Conservation (phyloP, 805 yeast species). For the Tetrapisispora pingtungensis region DNA sequence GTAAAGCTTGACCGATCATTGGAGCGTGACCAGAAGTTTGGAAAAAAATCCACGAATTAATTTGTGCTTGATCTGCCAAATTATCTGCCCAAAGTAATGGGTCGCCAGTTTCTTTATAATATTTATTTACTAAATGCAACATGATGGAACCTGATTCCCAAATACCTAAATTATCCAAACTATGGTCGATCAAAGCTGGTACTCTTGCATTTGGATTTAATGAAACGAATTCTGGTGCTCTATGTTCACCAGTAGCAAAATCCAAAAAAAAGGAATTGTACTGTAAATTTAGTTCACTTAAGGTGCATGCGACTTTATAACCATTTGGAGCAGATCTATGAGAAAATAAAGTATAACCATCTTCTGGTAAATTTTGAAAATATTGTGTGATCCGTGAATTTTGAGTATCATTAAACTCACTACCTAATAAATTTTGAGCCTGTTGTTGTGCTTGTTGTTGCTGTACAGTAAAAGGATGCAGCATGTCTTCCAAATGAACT, state of each 20-base stretch:
- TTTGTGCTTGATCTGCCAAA: constrained; percentile 70
- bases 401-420: constrained; percentile 29
- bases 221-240: constrained; percentile 89
- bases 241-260: constrained; percentile 80
- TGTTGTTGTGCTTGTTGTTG: constrained; percentile 10
- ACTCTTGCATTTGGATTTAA: constrained; percentile 94
- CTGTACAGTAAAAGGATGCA: constrained; percentile 5
- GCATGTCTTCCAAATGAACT: constrained; percentile 21
- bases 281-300: constrained; percentile 70
- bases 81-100: constrained; percentile 68
- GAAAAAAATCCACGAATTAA: constrained; percentile 82
- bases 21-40: constrained; percentile 97
- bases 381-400: constrained; percentile 57
- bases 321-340: constrained; percentile 94
- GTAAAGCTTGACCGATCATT: constrained; percentile 96
- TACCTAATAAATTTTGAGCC: constrained; percentile 17
- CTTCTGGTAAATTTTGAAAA: constrained; percentile 64
- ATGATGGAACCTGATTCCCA: constrained; percentile 97
- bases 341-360: constrained; percentile 74
- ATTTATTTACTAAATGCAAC: constrained; percentile 65
- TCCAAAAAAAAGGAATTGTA: constrained; percentile 79
- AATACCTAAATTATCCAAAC: constrained; percentile 63
- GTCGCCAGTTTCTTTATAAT: constrained; percentile 52
- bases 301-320: constrained; percentile 84
- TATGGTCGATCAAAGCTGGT: constrained; percentile 88